Evolutionary conservation across 2,329 filamentous ascomycete species (phyloP).

Genomic region (Colletotrichum ledebouriae): DNA sequence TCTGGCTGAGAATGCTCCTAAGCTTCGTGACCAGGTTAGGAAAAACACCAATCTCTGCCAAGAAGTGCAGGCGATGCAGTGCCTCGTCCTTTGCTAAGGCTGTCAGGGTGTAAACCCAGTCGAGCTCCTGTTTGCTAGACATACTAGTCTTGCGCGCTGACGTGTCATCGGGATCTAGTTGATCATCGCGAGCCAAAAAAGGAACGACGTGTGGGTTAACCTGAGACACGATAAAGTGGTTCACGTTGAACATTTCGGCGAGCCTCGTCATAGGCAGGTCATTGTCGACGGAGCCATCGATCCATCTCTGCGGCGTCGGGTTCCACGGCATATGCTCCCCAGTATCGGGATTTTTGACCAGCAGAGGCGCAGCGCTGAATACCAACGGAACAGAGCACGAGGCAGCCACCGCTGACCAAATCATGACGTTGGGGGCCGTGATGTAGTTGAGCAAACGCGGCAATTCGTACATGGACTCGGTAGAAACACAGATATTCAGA

Average conservation of each 20-base stretch:
- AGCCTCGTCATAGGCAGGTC: conserved; percentile 92
- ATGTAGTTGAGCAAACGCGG: conserved; percentile 92
- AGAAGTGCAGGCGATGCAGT: conserved; percentile 82
- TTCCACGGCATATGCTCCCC: conserved; percentile 87
- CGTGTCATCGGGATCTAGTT: conserved; percentile 56
- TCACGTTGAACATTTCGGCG: conserved; percentile 97
- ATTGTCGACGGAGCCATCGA: conserved; percentile 95
- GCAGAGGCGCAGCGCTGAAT: conserved; percentile 82
- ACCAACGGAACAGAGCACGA: conserved; percentile 93
- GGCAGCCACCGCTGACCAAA: conserved; percentile 96
- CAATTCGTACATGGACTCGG: conserved; percentile 87
- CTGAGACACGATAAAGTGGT: conserved; percentile 97
- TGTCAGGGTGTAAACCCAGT: conserved; percentile 77
- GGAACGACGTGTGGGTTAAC: conserved; percentile 95
- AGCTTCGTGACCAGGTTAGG: conserved; percentile 84
- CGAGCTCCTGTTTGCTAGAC: conserved; percentile 57
- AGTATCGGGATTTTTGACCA: conserved; percentile 87
- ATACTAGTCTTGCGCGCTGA: conserved; percentile 42
- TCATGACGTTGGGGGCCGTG: conserved; percentile 92
- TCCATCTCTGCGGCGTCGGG: conserved; percentile 86
- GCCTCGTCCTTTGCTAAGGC: conserved; percentile 83
- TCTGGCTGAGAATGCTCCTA: conserved; percentile 86
- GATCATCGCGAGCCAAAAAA: conserved; percentile 83
- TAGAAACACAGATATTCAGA: conserved; percentile 94
- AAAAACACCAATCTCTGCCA: conserved; percentile 84